Evolutionary conservation across 2,329 filamentous ascomycete species (phyloP).

Genomic region (Neonectria faginata): DNA sequence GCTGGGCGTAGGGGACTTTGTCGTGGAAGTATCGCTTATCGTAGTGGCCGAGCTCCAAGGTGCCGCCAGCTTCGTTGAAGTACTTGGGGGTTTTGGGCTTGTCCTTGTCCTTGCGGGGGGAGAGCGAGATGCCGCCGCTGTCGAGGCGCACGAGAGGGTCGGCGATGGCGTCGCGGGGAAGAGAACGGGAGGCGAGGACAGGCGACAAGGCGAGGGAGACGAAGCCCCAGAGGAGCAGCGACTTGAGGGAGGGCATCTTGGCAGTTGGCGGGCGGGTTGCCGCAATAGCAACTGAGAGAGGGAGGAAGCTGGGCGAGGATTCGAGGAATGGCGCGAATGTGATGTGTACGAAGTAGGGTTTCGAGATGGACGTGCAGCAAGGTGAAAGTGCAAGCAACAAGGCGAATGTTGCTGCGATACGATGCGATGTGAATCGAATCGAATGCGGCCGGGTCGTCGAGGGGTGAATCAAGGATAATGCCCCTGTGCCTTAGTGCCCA

Average conservation of each 20-base stretch:
- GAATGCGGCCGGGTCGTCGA: not conserved
- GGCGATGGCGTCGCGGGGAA: conserved; percentile 20
- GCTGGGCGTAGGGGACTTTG: conserved; percentile 73
- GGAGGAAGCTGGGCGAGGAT: not conserved
- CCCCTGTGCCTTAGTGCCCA: too few relatives aligned
- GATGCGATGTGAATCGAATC: not conserved
- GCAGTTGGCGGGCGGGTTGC: not conserved
- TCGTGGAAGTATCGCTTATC: conserved; percentile 76
- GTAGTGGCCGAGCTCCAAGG: conserved; percentile 76
- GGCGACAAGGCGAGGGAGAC: conserved; percentile 35
- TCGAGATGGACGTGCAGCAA: not conserved
- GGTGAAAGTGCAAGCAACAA: not conserved
- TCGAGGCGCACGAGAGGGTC: not conserved
- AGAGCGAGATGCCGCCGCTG: conserved; percentile 1
- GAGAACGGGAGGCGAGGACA: conserved; percentile 34
- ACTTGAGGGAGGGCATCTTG: conserved; percentile 41
- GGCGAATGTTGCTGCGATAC: not conserved
- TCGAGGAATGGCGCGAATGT: not conserved
- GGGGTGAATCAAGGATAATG: not conserved
- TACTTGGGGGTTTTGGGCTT: conserved; percentile 62
- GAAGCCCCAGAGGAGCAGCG: conserved; percentile 44
- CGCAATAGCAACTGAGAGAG: not conserved
- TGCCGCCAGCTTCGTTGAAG: conserved; percentile 73
- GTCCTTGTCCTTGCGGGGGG: conserved; percentile 15
- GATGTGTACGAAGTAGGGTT: not conserved